Conservation (phyloP, 2,329 filamentous ascomycete species). For the Coniochaeta sp. region DNA sequence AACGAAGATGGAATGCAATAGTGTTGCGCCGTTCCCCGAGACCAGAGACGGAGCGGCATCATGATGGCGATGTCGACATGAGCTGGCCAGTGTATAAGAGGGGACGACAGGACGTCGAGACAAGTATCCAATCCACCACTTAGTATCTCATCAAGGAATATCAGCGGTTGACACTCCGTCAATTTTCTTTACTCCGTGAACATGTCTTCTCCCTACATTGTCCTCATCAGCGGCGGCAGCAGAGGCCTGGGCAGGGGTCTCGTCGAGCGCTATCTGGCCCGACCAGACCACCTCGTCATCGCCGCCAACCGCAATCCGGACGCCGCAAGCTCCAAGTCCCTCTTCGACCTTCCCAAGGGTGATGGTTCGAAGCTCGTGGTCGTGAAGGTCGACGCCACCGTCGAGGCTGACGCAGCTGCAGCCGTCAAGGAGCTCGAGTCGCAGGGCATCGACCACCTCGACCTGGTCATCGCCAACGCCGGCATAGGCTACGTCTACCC, state of each 20-base stretch:
- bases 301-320: slow-evolving; percentile 28
- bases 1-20: neutral
- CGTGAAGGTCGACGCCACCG: slow-evolving; percentile 31
- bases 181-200: neutral
- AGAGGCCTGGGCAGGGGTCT: slow-evolving; percentile 29
- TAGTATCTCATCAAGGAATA: neutral
- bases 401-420: slow-evolving; percentile 20
- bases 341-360: slow-evolving; percentile 26
- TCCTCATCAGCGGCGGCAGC: slow-evolving; percentile 30
- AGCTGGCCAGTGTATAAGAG: neutral
- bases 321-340: slow-evolving; percentile 15
- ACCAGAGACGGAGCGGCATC: neutral
- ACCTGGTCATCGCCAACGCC: slow-evolving; percentile 46
- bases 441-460: slow-evolving; percentile 31
- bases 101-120: neutral
- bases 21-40: neutral
- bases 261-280: slow-evolving; percentile 28
- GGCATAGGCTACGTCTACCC: slow-evolving; percentile 28
- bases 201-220: neutral
- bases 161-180: neutral
- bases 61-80: neutral
- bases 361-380: slow-evolving; percentile 27
- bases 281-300: slow-evolving; percentile 47
- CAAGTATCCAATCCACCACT: neutral
- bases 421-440: slow-evolving; percentile 23